Conservation (phyloP, 2,329 filamentous ascomycete genomes). For the Chrysosphaeria jannelii region DNA sequence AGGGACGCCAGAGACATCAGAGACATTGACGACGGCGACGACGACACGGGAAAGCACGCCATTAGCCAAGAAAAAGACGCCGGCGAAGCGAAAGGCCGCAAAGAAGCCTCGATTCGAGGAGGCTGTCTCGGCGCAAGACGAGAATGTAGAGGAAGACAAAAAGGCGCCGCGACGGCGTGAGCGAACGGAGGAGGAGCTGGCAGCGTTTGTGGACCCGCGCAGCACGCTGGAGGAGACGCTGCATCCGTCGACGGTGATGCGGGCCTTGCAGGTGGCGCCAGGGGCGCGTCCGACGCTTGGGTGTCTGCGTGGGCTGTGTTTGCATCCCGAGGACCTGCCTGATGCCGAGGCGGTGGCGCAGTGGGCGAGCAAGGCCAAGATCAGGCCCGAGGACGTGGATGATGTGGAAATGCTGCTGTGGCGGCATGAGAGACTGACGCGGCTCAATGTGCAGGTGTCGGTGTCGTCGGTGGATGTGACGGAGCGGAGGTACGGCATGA, state of each 20-base stretch:
- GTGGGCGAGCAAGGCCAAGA: conserved; percentile 3
- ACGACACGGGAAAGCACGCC: no score
- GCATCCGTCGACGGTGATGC: conserved; percentile 17
- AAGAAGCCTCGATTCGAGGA: no score
- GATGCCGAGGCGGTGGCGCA: conserved; percentile 18
- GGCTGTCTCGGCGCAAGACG: no score
- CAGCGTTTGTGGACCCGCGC: conserved; percentile 4
- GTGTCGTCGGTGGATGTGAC: conserved; percentile 2
- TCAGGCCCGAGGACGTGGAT: conserved; percentile 11
- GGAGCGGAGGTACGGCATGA: conserved; percentile 3
- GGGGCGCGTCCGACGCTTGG: conserved; percentile 16
- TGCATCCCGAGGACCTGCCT: conserved; percentile 16
- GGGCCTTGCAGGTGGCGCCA: conserved; percentile 15
- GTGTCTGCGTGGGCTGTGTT: conserved; percentile 13
- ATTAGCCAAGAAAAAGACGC: no score
- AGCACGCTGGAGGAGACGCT: conserved; percentile 7
- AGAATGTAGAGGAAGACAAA: no score
- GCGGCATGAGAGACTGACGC: conserved; percentile 22
- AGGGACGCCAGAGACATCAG: no score
- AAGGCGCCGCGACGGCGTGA: no score
- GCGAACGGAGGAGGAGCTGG: conserved; percentile 1
- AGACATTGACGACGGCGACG: no score
- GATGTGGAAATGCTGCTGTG: conserved; percentile 25
- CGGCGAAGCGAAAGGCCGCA: no score
- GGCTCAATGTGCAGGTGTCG: conserved; percentile 21